Percentiles rank a stretch among this genome's conserved stretches.
Evolutionary conservation across 257 asterid species (phyloP).

Genomic region (Gentiana dahurica): DNA sequence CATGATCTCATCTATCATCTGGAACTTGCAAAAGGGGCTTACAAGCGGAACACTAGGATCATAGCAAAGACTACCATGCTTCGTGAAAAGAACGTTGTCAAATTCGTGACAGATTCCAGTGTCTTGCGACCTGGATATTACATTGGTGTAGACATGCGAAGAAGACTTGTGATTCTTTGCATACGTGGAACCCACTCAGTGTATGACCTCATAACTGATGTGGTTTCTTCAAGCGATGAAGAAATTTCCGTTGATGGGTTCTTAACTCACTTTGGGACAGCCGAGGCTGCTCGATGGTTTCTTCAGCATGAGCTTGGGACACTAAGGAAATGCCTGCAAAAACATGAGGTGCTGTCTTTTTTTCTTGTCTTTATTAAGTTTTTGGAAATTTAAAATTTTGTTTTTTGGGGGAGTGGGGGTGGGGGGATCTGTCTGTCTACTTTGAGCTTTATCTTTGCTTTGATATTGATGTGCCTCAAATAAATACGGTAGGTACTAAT

Average conservation of each 20-base stretch:
- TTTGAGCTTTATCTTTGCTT: too few relatives aligned
- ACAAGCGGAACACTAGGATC: conserved; percentile 51
- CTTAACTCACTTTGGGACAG: conserved; percentile 82
- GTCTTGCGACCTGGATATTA: conserved; percentile 89
- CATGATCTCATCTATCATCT: conserved; percentile 78
- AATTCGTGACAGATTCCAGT: conserved; percentile 61
- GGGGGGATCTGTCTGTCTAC: too few relatives aligned
- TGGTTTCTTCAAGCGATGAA: conserved; percentile 72
- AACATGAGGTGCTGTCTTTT: conserved; percentile 54
- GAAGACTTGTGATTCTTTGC: conserved; percentile 68
- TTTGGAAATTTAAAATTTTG: background rate
- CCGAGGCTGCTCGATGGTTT: conserved; percentile 98
- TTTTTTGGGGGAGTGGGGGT: too few relatives aligned
- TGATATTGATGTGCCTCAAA: too few relatives aligned
- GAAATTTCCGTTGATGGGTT: conserved; percentile 73
- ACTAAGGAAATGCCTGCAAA: conserved; percentile 55
- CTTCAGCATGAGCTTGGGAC: conserved; percentile 58
- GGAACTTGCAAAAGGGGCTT: conserved; percentile 86
- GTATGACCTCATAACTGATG: conserved; percentile 76
- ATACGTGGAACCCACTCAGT: conserved; percentile 95
- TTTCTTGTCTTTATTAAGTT: background rate
- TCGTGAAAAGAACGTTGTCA: conserved; percentile 61
- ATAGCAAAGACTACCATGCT: conserved; percentile 83
- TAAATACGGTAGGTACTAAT: conserved; percentile 22
- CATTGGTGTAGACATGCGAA: conserved; percentile 67